Conservation (phyloP, 148 eudicot genomes). For the Pharnaceum exiguum region DNA sequence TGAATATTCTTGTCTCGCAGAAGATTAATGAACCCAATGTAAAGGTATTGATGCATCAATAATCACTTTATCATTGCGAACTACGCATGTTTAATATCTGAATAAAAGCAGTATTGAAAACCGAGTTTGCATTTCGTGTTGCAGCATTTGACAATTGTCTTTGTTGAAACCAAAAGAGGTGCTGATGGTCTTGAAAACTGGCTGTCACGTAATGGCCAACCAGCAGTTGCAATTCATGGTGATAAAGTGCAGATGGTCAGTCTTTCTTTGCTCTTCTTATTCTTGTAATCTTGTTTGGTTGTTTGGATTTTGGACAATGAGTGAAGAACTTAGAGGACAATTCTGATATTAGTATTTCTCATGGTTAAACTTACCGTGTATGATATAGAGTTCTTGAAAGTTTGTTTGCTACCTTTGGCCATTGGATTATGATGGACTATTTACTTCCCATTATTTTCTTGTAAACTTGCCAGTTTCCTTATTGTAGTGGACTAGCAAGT, state of each 20-base stretch:
- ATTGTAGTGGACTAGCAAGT: no score
- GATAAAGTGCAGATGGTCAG: constrained; percentile 77
- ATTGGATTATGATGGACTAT: no score
- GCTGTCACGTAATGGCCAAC: constrained; percentile 55
- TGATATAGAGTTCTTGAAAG: no score
- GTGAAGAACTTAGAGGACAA: no score
- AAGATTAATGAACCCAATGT: constrained; percentile 33
- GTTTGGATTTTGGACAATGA: background rate
- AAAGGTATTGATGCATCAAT: constrained; percentile 35
- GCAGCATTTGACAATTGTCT: constrained; percentile 73
- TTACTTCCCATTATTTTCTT: no score
- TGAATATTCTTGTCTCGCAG: constrained; percentile 47
- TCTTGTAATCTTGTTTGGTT: background rate
- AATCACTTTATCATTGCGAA: background rate
- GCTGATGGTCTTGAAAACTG: constrained; percentile 61
- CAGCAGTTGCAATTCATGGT: constrained; percentile 84
- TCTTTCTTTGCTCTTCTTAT: background rate
- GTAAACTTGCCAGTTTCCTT: no score
- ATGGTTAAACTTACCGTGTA: no score
- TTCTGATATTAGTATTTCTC: no score
- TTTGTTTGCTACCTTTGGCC: no score
- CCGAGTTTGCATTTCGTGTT: constrained; percentile 1
- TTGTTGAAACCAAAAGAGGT: constrained; percentile 84
- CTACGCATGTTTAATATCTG: background rate
- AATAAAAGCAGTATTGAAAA: constrained; percentile 1